Conservation (phyloP, 2,329 filamentous ascomycete genomes). For the Phyllosticta ampelicida region DNA sequence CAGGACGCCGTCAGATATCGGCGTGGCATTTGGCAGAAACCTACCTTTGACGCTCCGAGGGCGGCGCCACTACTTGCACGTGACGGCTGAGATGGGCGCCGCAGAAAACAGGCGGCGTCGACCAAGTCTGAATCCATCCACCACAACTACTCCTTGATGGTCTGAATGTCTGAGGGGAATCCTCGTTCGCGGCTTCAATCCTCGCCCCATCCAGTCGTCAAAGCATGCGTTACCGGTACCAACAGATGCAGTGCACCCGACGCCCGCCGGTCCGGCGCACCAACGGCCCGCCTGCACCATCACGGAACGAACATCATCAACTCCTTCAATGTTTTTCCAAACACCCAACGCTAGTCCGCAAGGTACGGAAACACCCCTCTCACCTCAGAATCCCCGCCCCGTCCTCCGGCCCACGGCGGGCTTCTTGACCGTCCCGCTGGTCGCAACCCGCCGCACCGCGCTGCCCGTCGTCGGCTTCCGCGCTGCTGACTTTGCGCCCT, state of each 20-base stretch:
- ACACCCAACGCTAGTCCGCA: background rate
- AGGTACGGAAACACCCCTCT: background rate
- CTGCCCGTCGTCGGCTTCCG: constrained; percentile 1
- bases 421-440: constrained; percentile 5
- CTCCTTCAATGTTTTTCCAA: background rate
- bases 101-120: background rate
- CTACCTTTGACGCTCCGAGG: background rate
- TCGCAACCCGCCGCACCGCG: constrained; percentile 6
- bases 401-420: constrained; percentile 1
- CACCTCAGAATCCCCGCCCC: constrained; percentile 5
- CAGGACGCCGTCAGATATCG: background rate
- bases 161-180: background rate
- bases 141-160: too few relatives aligned
- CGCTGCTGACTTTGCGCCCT: constrained; percentile 3
- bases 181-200: background rate
- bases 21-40: background rate
- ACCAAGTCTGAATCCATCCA: background rate
- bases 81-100: background rate
- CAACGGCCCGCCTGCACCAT: background rate
- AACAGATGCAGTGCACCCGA: background rate
- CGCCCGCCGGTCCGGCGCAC: background rate
- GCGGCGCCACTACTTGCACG: background rate
- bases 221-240: background rate
- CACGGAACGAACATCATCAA: background rate
- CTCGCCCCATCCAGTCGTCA: background rate